Conservation (phyloP, 2,329 filamentous ascomycete species). For the Thielaviopsis populi region DNA sequence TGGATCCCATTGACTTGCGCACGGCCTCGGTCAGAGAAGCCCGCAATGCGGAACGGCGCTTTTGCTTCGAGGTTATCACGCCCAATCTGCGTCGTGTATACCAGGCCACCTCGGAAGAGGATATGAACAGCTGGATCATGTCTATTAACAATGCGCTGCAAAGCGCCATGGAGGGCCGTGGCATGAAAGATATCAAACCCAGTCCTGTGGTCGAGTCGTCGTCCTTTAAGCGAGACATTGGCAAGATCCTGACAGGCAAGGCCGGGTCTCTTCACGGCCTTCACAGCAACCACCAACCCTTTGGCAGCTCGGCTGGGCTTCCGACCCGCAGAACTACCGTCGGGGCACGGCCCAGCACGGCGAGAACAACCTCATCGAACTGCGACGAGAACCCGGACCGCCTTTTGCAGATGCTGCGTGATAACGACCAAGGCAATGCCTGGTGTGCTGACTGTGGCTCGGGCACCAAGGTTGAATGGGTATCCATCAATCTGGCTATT, state of each 20-base stretch:
- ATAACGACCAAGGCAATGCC: slow-evolving; percentile 81
- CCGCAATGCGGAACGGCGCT: slow-evolving; percentile 81
- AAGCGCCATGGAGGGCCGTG: slow-evolving; percentile 78
- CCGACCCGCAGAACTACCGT: slow-evolving; percentile 81
- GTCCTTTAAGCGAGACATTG: slow-evolving; percentile 68
- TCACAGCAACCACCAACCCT: slow-evolving; percentile 33
- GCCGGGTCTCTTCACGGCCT: slow-evolving; percentile 53
- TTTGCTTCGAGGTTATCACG: slow-evolving; percentile 97
- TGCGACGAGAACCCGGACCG: slow-evolving; percentile 75
- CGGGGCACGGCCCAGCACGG: slow-evolving; percentile 64
- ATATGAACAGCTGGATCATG: slow-evolving; percentile 93
- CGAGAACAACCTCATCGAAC: slow-evolving; percentile 51
- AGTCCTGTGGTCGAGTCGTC: slow-evolving; percentile 26
- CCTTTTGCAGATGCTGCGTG: slow-evolving; percentile 71
- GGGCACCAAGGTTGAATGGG: slow-evolving; percentile 90
- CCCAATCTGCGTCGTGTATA: slow-evolving; percentile 93
- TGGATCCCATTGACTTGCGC: slow-evolving; percentile 91
- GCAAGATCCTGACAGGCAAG: slow-evolving; percentile 84
- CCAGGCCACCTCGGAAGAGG: slow-evolving; percentile 92
- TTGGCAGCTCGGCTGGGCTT: slow-evolving; percentile 34
- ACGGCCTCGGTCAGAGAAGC: slow-evolving; percentile 96
- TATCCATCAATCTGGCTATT: slow-evolving; percentile 93
- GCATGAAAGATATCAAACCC: slow-evolving; percentile 39
- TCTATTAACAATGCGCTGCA: slow-evolving; percentile 96
- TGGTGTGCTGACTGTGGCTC: slow-evolving; percentile 93